These are phyloP conservation scores for Epichloe uncinata DNA, from an alignment of 2,329 filamentous ascomycete genomes.

Conservation along the genomic window DNA sequence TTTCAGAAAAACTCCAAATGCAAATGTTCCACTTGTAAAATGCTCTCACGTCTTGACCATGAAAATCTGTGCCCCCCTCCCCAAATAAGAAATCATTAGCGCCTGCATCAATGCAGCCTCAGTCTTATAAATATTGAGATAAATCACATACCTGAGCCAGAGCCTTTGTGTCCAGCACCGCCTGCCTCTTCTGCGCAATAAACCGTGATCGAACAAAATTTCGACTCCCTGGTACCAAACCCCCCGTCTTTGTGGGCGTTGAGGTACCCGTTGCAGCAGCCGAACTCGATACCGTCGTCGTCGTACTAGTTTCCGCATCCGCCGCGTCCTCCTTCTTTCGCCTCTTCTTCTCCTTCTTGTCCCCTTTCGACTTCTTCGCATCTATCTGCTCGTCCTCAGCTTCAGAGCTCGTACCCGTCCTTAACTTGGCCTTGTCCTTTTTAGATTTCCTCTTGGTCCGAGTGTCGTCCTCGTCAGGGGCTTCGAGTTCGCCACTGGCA, in stretches of 20 bases:
- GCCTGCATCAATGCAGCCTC: neutral
- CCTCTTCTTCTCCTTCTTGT: conserved; percentile 35
- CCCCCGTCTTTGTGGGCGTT: conserved; percentile 27
- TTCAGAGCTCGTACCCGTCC: conserved; percentile 10
- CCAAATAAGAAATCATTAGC: neutral
- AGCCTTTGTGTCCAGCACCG: conserved; percentile 66
- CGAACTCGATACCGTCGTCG: conserved; percentile 11
- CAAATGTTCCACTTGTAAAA: neutral
- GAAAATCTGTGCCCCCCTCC: conserved; percentile 38
- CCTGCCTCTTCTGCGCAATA: conserved; percentile 79
- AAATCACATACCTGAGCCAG: conserved; percentile 60
- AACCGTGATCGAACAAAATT: conserved; percentile 68
- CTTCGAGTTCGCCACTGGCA: conserved; percentile 8
- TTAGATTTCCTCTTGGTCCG: conserved; percentile 27
- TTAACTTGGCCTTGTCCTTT: conserved; percentile 12
- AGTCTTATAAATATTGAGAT: neutral
- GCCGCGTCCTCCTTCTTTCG: conserved; percentile 30
- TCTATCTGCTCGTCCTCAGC: conserved; percentile 11
- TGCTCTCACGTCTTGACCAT: conserved; percentile 43
- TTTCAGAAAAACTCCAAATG: neutral
- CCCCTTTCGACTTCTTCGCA: conserved; percentile 25
- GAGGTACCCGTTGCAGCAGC: conserved; percentile 22
- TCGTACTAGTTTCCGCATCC: conserved; percentile 11
- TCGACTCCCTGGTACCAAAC: conserved; percentile 40
- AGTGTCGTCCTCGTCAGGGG: conserved; percentile 19